phyloP scores from a whole-genome alignment of 805 yeast species.

The Metschnikowia cubensis region DNA sequence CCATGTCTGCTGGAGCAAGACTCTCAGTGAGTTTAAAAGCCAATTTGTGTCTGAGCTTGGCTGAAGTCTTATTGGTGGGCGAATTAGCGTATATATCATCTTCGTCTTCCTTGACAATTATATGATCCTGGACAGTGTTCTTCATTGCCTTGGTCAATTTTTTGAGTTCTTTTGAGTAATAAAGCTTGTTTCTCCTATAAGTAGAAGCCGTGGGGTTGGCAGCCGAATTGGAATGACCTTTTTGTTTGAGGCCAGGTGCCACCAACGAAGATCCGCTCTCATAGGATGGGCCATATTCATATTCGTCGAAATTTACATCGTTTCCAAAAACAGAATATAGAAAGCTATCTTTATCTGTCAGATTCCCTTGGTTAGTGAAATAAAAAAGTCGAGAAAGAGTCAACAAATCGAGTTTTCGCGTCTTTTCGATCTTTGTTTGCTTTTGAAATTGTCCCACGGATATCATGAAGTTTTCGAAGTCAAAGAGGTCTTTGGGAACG shows the following conservation, averaged over 20 bases:
- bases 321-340: conserved; percentile 11
- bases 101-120: conserved; percentile 19
- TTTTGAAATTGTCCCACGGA: conserved; percentile 78
- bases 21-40: conserved; percentile 33
- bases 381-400: conserved; percentile 43
- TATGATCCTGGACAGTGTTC: conserved; percentile 64
- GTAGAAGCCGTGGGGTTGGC: conserved; percentile 15
- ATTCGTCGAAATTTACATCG: conserved; percentile 11
- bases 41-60: conserved; percentile 29
- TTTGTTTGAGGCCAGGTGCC: not conserved
- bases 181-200: conserved; percentile 25
- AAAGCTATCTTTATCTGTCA: conserved; percentile 21
- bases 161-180: conserved; percentile 40
- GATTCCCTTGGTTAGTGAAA: conserved; percentile 31
- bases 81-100: conserved; percentile 14
- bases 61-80: conserved; percentile 16
- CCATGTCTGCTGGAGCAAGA: conserved; percentile 36
- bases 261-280: not conserved
- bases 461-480: conserved; percentile 61
- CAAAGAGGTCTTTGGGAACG: conserved; percentile 81
- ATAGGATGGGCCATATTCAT: conserved; percentile 2
- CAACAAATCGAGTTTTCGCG: conserved; percentile 51
- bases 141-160: conserved; percentile 66
- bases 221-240: not conserved
- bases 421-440: conserved; percentile 50